These are phyloP conservation scores for Leptodermis oblonga DNA, from an alignment of 257 asterid genomes.

Conservation along the genomic window DNA sequence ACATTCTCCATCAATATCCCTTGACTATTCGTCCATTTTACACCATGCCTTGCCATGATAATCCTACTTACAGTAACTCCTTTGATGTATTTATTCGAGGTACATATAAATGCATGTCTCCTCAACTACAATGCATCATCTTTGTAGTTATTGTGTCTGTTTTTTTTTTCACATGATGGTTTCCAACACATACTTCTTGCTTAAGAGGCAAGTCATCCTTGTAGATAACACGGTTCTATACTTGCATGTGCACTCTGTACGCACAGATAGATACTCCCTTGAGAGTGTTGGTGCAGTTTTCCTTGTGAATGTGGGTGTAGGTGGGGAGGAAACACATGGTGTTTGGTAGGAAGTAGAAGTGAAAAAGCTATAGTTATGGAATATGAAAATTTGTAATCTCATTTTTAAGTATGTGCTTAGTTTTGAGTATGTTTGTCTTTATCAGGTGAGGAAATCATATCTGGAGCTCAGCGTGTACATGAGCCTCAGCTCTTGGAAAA, in stretches of 20 bases:
- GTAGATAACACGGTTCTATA: neutral
- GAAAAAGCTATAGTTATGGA: neutral
- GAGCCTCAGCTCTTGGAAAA: constrained; percentile 51
- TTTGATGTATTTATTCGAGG: constrained; percentile 92
- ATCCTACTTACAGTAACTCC: constrained; percentile 65
- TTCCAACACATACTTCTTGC: neutral
- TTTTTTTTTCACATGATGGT: neutral
- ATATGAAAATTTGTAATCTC: neutral
- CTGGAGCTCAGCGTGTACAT: constrained; percentile 93
- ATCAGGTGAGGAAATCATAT: constrained; percentile 86
- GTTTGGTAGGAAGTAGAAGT: neutral
- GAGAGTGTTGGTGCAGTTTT: neutral
- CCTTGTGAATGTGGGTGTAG: too few relatives aligned
- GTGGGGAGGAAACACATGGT: neutral
- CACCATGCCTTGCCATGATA: constrained; percentile 80
- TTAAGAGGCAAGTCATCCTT: neutral
- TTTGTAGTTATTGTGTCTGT: neutral
- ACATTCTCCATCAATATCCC: constrained; percentile 90
- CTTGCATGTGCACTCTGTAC: neutral
- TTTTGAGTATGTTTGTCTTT: neutral
- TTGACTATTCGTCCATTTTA: constrained; percentile 83
- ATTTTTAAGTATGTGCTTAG: neutral
- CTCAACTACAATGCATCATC: neutral
- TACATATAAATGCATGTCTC: constrained; percentile 7
- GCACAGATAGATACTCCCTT: too few relatives aligned